Evolutionary conservation across 1,139 yeast genomes (phyloP).

Genomic region (Pichia sp.): DNA sequence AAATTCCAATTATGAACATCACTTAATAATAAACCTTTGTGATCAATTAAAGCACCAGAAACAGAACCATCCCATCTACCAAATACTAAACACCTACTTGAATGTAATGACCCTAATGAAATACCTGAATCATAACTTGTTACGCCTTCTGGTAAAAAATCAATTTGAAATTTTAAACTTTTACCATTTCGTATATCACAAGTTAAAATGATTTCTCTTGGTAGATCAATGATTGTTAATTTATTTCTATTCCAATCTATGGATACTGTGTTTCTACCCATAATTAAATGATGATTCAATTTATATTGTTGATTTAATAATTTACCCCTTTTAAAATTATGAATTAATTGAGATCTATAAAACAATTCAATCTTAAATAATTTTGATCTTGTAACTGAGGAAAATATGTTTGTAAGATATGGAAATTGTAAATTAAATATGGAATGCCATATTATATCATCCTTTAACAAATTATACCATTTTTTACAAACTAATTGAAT

Average conservation of each 20-base stretch:
- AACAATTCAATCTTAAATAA: slow-evolving; percentile 54
- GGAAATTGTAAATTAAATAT: slow-evolving; percentile 45
- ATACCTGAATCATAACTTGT: slow-evolving; percentile 25
- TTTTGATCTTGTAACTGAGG: slow-evolving; percentile 49
- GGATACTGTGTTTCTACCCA: slow-evolving; percentile 3
- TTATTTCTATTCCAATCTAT: slow-evolving; percentile 15
- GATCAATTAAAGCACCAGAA: slow-evolving; percentile 34
- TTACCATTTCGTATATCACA: slow-evolving; percentile 15
- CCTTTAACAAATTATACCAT: slow-evolving; percentile 48
- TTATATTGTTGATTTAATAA: slow-evolving; percentile 19
- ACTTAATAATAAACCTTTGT: slow-evolving; percentile 31
- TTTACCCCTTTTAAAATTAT: slow-evolving; percentile 48
- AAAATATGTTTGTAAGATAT: slow-evolving; percentile 35
- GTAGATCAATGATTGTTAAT: slow-evolving; percentile 12
- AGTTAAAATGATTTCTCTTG: slow-evolving; percentile 9
- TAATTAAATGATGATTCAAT: slow-evolving; percentile 13
- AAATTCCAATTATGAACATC: slow-evolving; percentile 32
- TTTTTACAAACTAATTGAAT: slow-evolving; percentile 48
- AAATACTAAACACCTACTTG: slow-evolving; percentile 31
- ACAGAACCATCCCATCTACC: slow-evolving; percentile 43
- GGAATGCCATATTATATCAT: slow-evolving; percentile 56
- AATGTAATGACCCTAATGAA: slow-evolving; percentile 5
- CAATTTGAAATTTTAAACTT: slow-evolving; percentile 2
- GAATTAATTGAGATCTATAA: slow-evolving; percentile 29
- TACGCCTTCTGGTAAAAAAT: slow-evolving; percentile 26